Evolutionary conservation across 2,329 filamentous ascomycete genomes (phyloP), one percentile per base, ranked within the genome.

Genomic region (Venturia aucupariae): DNA sequence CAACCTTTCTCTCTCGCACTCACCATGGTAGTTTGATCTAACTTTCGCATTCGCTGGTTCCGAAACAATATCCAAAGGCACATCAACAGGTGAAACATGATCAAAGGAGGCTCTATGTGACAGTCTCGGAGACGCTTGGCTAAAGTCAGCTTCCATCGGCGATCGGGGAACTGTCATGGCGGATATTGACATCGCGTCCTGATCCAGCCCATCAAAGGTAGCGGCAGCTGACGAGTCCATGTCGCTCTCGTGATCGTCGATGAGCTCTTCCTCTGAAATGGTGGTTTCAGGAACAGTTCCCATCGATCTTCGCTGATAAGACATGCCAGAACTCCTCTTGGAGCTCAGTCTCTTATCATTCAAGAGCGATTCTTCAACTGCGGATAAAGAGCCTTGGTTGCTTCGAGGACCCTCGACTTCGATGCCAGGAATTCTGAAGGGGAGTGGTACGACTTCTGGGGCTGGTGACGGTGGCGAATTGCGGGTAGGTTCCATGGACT

Each of bases 371-470:
- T 59, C 62, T 57, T 72, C 69, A 6, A 73, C 63, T 38, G 89
- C 89, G 3, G 87, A 90, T 24, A 90, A 79, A 1, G 89, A 75
- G 2, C 69, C 59, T 41, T 70, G 72, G 32, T 83, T 81, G 24
- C 82, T 80, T 19, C 80, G 79, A 6, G 82, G 77, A 7, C 76
- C 72, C 4, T 79, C 75, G 1, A 78, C 75, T 15, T 78, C 75
- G 24, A 74, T 38, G 15, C 32, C 73, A 0, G 85, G 85, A 1
- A 89, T 77, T 11, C 72, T 81, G 73, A 90, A 90, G 0, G 88
- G 88, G 1, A 90, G 76, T 19, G 88, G 86, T 0, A 89, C 76
- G 42, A 90, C 77, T 8, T 80, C 75, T 4, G 84, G 84, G n/a
- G 74, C 73, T 35, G 81, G 76, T 17, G 77, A 73, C 5, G 32